A percentile compares a stretch with the other conserved stretches of the same genome.
Conservation (phyloP, 202 grass and related monocot species). For the Dendrocalamus latiflorus region DNA sequence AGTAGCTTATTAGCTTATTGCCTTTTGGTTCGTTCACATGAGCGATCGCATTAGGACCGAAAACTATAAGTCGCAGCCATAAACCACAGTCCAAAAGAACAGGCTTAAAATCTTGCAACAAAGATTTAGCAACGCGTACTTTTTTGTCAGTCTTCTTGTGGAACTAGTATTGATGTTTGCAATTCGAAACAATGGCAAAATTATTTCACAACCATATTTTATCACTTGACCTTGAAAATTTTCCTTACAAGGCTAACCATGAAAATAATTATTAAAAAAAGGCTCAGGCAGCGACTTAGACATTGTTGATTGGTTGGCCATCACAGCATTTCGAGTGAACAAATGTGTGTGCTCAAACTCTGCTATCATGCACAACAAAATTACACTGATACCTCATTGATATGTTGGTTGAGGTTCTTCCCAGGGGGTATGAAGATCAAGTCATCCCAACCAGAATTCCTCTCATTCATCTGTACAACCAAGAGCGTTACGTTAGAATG, state of each 20-base stretch:
- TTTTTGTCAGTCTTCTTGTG: no score
- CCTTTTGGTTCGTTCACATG: no score
- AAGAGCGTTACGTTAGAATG: background rate
- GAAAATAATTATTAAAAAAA: conserved; percentile 5
- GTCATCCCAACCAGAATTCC: conserved; percentile 94
- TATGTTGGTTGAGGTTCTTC: conserved; percentile 72
- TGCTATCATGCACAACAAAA: conserved; percentile 27
- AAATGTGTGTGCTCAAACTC: conserved; percentile 9
- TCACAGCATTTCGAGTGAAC: conserved; percentile 34
- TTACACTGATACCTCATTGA: conserved; percentile 73
- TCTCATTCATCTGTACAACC: conserved; percentile 71
- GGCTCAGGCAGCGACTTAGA: conserved; percentile 46
- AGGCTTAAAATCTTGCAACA: no score
- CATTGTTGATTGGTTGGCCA: conserved; percentile 28
- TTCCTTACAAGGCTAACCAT: background rate
- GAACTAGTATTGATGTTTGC: no score
- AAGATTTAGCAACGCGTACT: no score
- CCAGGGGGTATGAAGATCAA: conserved; percentile 97
- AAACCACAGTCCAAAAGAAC: no score
- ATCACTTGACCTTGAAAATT: conserved; percentile 5
- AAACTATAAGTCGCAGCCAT: no score
- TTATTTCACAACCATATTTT: conserved; percentile 18
- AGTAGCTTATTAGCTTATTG: no score
- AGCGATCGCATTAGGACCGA: no score
- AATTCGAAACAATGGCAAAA: background rate